Conservation (phyloP, 176 grass and related monocot genomes). For the Musa troglodytarum region DNA sequence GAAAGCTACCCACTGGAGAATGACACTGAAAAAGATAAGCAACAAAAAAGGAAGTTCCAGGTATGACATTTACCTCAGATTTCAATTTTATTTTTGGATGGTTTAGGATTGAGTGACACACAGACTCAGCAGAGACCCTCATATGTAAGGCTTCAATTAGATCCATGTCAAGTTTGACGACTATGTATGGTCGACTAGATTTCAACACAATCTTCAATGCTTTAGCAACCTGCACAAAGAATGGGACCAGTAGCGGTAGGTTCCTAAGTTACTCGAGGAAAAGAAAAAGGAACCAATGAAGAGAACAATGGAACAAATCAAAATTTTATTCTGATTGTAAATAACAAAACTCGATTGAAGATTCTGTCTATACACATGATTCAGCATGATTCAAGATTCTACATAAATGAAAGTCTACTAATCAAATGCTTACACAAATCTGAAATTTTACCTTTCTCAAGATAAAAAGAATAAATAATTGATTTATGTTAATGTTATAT, state of each 20-base stretch:
- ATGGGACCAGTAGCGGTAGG: background rate
- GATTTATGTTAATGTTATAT: too few relatives aligned
- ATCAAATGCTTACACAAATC: too few relatives aligned
- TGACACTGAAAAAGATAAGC: constrained; percentile 8
- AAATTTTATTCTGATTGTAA: too few relatives aligned
- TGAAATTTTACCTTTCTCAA: too few relatives aligned
- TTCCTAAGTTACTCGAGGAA: too few relatives aligned
- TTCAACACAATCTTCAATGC: constrained; percentile 56
- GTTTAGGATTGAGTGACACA: constrained; percentile 69
- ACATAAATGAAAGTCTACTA: too few relatives aligned
- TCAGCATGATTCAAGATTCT: too few relatives aligned
- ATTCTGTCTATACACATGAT: too few relatives aligned
- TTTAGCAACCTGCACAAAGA: constrained; percentile 39
- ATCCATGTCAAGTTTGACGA: constrained; percentile 68
- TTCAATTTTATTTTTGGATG: constrained; percentile 91
- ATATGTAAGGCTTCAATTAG: constrained; percentile 50
- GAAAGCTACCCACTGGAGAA: constrained; percentile 13
- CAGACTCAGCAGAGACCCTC: constrained; percentile 54
- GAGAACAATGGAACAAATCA: too few relatives aligned
- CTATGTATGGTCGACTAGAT: constrained; percentile 57
- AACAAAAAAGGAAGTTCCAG: background rate
- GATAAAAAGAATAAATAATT: too few relatives aligned
- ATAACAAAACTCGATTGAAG: too few relatives aligned
- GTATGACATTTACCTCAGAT: constrained; percentile 45
- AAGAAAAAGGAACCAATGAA: too few relatives aligned